Percentiles rank a stretch among this genome's conserved stretches.
These are phyloP conservation scores for Yamadazyma triangularis DNA, from an alignment of 1,139 yeast genomes.

Conservation along the genomic window DNA sequence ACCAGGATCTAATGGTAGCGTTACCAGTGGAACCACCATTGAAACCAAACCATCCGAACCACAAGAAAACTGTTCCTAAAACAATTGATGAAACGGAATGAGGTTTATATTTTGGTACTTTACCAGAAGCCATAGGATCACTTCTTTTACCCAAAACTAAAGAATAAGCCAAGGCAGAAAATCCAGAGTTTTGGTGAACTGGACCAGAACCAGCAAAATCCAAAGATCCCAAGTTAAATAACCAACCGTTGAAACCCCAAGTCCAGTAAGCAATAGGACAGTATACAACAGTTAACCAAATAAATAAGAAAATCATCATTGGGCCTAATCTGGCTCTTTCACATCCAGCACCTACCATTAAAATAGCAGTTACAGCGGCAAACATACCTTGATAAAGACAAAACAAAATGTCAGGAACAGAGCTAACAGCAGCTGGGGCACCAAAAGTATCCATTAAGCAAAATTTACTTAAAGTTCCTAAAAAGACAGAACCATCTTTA, in stretches of 20 bases:
- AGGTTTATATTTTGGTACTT: constrained; percentile 84
- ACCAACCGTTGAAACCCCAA: constrained; percentile 94
- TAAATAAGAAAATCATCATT: constrained; percentile 87
- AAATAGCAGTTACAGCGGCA: constrained; percentile 85
- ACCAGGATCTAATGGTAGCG: constrained; percentile 87
- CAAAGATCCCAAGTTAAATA: constrained; percentile 71
- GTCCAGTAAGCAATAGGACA: constrained; percentile 96
- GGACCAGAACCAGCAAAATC: constrained; percentile 99
- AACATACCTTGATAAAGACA: constrained; percentile 95
- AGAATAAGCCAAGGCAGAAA: constrained; percentile 92
- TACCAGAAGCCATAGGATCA: constrained; percentile 67
- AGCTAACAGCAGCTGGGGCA: constrained; percentile 62
- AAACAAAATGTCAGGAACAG: constrained; percentile 82
- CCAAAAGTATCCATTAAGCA: constrained; percentile 78
- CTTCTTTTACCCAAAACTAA: constrained; percentile 86
- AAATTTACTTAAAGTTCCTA: constrained; percentile 79
- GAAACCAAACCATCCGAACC: constrained; percentile 99
- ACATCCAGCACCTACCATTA: constrained; percentile 96
- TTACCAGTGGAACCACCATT: constrained; percentile 97
- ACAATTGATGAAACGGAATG: constrained; percentile 87
- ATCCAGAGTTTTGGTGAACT: constrained; percentile 92
- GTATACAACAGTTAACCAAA: constrained; percentile 96
- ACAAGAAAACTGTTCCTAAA: constrained; percentile 88
- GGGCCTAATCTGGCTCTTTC: constrained; percentile 97
- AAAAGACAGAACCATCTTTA: constrained; percentile 61